A percentile compares a stretch with the other conserved stretches of the same genome.
Conservation (phyloP, 257 asterid species). For the Nicotiana undulata region DNA sequence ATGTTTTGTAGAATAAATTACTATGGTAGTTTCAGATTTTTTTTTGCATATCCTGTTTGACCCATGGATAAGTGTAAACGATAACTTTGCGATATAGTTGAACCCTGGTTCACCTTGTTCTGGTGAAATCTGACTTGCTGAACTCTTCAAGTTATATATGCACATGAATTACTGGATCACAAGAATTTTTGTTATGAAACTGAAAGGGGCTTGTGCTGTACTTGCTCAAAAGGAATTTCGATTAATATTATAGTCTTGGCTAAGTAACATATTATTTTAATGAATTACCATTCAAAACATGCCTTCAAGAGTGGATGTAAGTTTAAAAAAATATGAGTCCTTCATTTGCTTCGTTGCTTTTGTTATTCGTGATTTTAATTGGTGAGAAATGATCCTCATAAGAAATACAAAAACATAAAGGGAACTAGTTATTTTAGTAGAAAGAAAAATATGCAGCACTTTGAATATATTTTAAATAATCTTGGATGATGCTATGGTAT, state of each 20-base stretch:
- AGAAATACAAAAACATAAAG: background rate
- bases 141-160: background rate
- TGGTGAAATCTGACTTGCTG: background rate
- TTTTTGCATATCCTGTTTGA: background rate
- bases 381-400: too few relatives aligned
- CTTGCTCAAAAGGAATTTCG: background rate
- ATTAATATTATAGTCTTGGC: background rate
- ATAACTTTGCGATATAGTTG: background rate
- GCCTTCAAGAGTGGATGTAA: background rate
- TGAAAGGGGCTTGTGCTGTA: background rate
- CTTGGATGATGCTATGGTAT: background rate
- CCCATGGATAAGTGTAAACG: background rate
- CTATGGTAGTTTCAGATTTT: background rate
- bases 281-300: background rate
- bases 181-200: background rate
- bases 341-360: too few relatives aligned
- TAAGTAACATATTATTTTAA: background rate
- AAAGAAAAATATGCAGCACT: background rate
- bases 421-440: background rate
- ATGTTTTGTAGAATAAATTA: background rate
- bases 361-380: background rate
- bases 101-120: background rate
- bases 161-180: background rate
- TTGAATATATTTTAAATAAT: too few relatives aligned
- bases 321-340: too few relatives aligned